Evolutionary conservation across 176 grass and related monocot genomes (phyloP).

Genomic region (Musa acuminata): DNA sequence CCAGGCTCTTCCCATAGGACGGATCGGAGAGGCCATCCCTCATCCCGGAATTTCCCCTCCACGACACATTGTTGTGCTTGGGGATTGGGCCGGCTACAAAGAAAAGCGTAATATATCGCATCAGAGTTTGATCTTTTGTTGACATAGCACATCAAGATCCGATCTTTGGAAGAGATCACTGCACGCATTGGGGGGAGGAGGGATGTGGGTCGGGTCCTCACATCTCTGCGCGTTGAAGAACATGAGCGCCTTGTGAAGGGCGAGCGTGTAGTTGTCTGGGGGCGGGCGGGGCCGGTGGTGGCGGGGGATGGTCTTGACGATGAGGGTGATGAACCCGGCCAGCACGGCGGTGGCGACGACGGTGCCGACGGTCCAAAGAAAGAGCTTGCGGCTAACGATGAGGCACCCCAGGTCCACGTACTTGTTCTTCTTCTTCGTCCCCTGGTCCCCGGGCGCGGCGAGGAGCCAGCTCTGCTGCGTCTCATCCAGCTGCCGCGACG

Average conservation of each 20-base stretch:
- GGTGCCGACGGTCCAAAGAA: slow-evolving; percentile 55
- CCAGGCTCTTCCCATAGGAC: slow-evolving; percentile 41
- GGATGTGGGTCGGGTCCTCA: slow-evolving; percentile 19
- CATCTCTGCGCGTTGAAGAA: slow-evolving; percentile 97
- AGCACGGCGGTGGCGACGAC: slow-evolving; percentile 45
- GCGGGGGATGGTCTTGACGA: slow-evolving; percentile 61
- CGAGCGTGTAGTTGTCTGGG: slow-evolving; percentile 73
- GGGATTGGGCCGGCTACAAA: slow-evolving; percentile 72
- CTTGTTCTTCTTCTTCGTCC: slow-evolving; percentile 68
- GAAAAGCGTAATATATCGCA: neutral
- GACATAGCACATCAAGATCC: neutral
- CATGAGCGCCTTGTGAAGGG: slow-evolving; percentile 77
- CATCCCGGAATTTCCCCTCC: slow-evolving; percentile 71
- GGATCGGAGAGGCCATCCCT: slow-evolving; percentile 73
- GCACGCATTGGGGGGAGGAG: neutral
- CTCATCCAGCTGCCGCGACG: slow-evolving; percentile 66
- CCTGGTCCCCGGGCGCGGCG: slow-evolving; percentile 69
- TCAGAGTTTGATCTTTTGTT: neutral
- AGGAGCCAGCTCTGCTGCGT: slow-evolving; percentile 98
- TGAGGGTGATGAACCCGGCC: slow-evolving; percentile 48
- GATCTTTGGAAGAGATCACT: slow-evolving; percentile 1
- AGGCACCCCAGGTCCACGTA: slow-evolving; percentile 89
- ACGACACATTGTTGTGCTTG: slow-evolving; percentile 71
- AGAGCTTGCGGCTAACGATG: slow-evolving; percentile 73
- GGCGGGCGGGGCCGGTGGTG: slow-evolving; percentile 42